phyloP scores from a whole-genome alignment of 768 basidiomycete species.

The Lactarius deliciosus region DNA sequence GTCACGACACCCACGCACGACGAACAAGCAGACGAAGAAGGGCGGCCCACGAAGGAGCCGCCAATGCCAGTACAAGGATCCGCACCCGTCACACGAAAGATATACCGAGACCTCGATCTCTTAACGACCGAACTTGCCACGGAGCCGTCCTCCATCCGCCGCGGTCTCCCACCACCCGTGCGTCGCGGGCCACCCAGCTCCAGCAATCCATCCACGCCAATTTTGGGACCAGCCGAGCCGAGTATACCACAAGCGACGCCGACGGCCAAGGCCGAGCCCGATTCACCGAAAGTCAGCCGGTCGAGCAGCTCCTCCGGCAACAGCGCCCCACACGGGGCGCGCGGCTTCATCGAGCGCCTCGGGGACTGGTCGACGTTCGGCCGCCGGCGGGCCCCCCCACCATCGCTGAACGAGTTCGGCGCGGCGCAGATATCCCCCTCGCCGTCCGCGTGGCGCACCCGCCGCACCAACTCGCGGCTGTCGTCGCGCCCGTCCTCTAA shows the following conservation, averaged over 20 bases:
- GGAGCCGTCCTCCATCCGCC: not conserved
- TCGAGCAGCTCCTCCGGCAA: conserved; percentile 14
- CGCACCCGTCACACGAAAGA: conserved; percentile 35
- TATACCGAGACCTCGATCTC: conserved; percentile 42
- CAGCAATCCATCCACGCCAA: conserved; percentile 6
- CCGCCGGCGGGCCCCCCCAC: conserved; percentile 29
- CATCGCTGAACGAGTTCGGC: conserved; percentile 29
- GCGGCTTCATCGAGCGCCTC: conserved; percentile 23
- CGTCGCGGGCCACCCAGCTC: conserved; percentile 16
- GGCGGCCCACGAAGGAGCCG: not conserved
- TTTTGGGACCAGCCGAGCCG: not conserved
- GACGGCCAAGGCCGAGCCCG: not conserved
- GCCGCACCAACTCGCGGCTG: conserved; percentile 19
- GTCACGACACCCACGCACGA: conserved; percentile 15
- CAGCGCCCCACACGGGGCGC: conserved; percentile 1
- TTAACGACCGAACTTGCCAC: conserved; percentile 34
- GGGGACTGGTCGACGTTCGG: conserved; percentile 42
- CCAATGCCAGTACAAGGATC: conserved; percentile 18
- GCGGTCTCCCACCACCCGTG: conserved; percentile 23
- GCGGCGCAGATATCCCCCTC: conserved; percentile 21
- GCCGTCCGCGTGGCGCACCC: conserved; percentile 30
- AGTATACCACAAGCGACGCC: not conserved
- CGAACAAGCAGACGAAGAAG: not conserved
- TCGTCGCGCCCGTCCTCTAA: conserved; percentile 32
- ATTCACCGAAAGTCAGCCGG: conserved; percentile 15